These are phyloP conservation scores for Xylaria sp. DNA, from an alignment of 2,329 filamentous ascomycete species.

Conservation along the genomic window DNA sequence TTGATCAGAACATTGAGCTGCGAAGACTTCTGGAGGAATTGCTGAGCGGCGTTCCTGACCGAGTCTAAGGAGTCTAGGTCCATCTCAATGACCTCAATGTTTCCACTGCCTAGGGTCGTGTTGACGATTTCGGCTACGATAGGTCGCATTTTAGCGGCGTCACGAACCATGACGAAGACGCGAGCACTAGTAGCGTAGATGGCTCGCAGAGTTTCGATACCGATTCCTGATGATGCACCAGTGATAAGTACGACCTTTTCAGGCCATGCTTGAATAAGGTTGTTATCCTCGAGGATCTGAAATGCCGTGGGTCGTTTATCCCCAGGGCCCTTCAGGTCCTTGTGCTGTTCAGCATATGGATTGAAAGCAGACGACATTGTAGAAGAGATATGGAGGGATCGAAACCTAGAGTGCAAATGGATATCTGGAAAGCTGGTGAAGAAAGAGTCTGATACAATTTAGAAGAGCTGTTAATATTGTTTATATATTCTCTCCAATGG, in stretches of 20 bases:
- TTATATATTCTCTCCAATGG: conserved; percentile 1
- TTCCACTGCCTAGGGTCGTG: conserved; percentile 16
- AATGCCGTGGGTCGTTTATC: conserved; percentile 49
- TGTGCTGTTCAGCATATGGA: conserved; percentile 43
- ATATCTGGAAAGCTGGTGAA: not conserved
- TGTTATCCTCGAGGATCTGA: conserved; percentile 47
- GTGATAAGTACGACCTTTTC: conserved; percentile 51
- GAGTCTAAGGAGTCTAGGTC: conserved; percentile 20
- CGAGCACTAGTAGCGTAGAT: conserved; percentile 45
- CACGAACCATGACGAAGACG: conserved; percentile 13
- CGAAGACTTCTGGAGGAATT: conserved; percentile 21
- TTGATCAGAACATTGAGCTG: conserved; percentile 27
- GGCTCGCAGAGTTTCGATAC: conserved; percentile 51
- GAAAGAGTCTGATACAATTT: not conserved
- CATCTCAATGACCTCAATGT: conserved; percentile 23
- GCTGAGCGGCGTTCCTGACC: conserved; percentile 11
- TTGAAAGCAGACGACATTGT: conserved; percentile 23
- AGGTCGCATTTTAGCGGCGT: conserved; percentile 12
- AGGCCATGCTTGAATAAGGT: conserved; percentile 39
- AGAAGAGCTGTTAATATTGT: not conserved
- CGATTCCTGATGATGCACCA: conserved; percentile 50
- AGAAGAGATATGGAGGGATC: not conserved
- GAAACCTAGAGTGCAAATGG: not conserved
- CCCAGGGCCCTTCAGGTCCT: conserved; percentile 41
- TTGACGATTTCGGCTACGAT: conserved; percentile 23